Conservation (phyloP, 1,284 basidiomycete genomes). For the Schizophyllum commune region DNA sequence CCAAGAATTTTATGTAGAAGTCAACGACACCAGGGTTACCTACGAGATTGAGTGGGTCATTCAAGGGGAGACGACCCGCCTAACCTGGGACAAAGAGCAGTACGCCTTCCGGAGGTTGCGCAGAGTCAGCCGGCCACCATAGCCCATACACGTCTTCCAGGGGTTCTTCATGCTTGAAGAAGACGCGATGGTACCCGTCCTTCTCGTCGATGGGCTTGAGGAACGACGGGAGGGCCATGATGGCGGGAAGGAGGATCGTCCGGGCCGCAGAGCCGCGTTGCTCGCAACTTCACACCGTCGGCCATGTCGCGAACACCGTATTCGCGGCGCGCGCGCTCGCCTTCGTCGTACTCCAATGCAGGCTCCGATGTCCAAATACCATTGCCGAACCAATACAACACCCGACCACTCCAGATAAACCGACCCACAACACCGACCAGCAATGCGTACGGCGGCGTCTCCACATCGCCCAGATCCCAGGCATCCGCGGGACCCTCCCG, state of each 20-base stretch:
- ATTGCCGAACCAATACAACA: constrained; percentile 22
- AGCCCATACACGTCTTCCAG: constrained; percentile 37
- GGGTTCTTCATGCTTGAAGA: constrained; percentile 29
- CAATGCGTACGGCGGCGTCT: constrained; percentile 31
- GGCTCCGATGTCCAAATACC: constrained; percentile 13
- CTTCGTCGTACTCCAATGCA: constrained; percentile 25
- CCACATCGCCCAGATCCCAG: constrained; percentile 27
- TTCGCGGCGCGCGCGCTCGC: constrained; percentile 33
- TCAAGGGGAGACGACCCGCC: neutral
- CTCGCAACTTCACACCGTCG: neutral
- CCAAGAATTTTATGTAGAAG: constrained; percentile 52
- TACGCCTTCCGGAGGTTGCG: constrained; percentile 23
- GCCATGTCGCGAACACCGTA: constrained; percentile 50
- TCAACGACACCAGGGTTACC: constrained; percentile 56
- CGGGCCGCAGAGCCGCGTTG: neutral
- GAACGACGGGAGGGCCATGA: constrained; percentile 8
- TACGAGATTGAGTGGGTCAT: constrained; percentile 15
- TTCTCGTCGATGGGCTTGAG: constrained; percentile 2
- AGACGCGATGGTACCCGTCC: constrained; percentile 20
- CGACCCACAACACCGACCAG: constrained; percentile 35
- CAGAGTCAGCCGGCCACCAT: constrained; percentile 41
- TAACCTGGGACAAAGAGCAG: constrained; percentile 53
- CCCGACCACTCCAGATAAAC: constrained; percentile 48
- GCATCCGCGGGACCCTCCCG: constrained; percentile 42
- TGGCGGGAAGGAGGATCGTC: neutral